phyloP scores from a whole-genome alignment of 2,329 filamentous ascomycete genomes.

The Penicillium sp. region DNA sequence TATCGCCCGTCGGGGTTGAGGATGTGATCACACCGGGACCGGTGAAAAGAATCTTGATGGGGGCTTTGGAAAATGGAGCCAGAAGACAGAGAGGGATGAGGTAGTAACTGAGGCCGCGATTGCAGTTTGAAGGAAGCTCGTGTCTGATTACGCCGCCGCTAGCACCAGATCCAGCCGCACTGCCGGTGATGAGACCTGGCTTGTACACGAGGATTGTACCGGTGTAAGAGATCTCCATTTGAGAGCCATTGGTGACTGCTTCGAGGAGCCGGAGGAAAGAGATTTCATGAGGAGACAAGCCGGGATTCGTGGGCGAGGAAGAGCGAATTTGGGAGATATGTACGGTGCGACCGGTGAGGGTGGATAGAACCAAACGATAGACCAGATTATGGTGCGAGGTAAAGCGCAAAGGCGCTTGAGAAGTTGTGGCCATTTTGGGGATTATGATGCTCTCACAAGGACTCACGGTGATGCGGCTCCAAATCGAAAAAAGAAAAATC shows the following conservation, averaged over 20 bases:
- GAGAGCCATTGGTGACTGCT: slow-evolving; percentile 87
- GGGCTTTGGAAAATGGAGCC: slow-evolving; percentile 86
- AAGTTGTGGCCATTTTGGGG: slow-evolving; percentile 38
- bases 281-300: slow-evolving; percentile 86
- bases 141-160: slow-evolving; percentile 71
- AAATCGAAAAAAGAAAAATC: slow-evolving; percentile 32
- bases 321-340: slow-evolving; percentile 93
- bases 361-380: slow-evolving; percentile 80
- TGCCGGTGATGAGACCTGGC: slow-evolving; percentile 86
- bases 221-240: slow-evolving; percentile 93
- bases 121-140: slow-evolving; percentile 69
- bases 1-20: slow-evolving; percentile 74
- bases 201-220: slow-evolving; percentile 90
- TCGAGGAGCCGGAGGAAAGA: slow-evolving; percentile 94
- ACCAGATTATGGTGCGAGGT: slow-evolving; percentile 78
- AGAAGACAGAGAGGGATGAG: slow-evolving; percentile 82
- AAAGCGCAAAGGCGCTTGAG: slow-evolving; percentile 60
- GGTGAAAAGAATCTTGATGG: slow-evolving; percentile 82
- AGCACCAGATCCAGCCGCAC: slow-evolving; percentile 68
- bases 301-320: slow-evolving; percentile 76
- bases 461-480: slow-evolving; percentile 12
- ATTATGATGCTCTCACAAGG: slow-evolving; percentile 6
- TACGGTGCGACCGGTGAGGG: slow-evolving; percentile 80
- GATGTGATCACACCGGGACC: slow-evolving; percentile 91
- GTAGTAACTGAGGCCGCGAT: slow-evolving; percentile 84